Conservation (phyloP, 805 yeast species). For the Aciculoconidium aculeatum region DNA sequence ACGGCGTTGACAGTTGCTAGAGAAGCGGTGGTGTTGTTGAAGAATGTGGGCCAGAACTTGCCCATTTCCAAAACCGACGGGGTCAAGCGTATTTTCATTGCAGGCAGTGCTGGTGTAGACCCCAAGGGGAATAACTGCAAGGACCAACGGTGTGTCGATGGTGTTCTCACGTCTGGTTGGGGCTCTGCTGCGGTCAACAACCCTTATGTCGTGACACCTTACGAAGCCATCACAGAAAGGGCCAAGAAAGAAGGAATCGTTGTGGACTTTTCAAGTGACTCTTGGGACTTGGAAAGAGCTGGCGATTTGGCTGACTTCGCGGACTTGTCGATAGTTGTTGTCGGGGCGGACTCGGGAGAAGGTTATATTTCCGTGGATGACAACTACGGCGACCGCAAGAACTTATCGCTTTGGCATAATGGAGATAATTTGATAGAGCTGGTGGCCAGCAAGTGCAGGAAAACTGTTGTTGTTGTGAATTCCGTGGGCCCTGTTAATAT, state of each 20-base stretch:
- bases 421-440: conserved; percentile 48
- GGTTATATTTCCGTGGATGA: conserved; percentile 53
- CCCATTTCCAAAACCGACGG: conserved; percentile 46
- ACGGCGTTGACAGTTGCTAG: conserved; percentile 49
- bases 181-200: conserved; percentile 58
- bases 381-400: conserved; percentile 54
- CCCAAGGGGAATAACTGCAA: conserved; percentile 48
- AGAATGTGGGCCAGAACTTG: conserved; percentile 44
- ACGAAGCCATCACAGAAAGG: conserved; percentile 45
- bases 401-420: conserved; percentile 49
- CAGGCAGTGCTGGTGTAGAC: conserved; percentile 52
- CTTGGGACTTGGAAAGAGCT: conserved; percentile 39
- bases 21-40: conserved; percentile 52
- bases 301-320: conserved; percentile 43
- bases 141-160: conserved; percentile 48
- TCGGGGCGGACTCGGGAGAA: conserved; percentile 52
- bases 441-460: conserved; percentile 45
- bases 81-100: conserved; percentile 36
- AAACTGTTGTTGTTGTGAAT: conserved; percentile 54
- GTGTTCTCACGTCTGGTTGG: conserved; percentile 56
- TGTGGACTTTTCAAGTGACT: conserved; percentile 40
- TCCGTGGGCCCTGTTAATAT: conserved; percentile 57
- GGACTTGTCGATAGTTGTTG: conserved; percentile 51
- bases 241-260: conserved; percentile 43
- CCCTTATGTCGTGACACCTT: conserved; percentile 53